Base-by-base conservation (phyloP, 176 grass and related monocot species). In the Cenchrus fungigraminus region DNA sequence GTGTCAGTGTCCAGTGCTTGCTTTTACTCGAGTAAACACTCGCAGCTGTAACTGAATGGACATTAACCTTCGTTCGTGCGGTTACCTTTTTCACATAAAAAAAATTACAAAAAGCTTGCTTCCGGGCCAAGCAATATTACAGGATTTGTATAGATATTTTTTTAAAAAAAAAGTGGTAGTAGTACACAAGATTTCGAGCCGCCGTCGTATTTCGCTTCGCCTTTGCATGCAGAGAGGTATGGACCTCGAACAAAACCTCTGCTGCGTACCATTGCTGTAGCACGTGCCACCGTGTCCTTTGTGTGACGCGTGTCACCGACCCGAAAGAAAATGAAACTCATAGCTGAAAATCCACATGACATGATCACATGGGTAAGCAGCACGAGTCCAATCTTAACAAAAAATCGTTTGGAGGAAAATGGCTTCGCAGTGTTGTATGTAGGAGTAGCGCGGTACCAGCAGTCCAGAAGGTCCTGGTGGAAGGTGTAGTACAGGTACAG, bases 401-500 rank as follows among this genome's bases (percentile, higher is more conserved):
- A 46, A 77, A 62, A 29, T 47, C 56, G 19, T 9, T 13, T 10
- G 40, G 19, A 59, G 6, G 6, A 62, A 78, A 78, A 22, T 29
- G 34, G 34, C 15, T 40, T 40, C 4, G 37, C 37, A 40, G 37
- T 40, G 9, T 28, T 42, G 40, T 9, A 15, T 22, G 40, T 1
- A 1, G 14, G 1, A 0, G 16, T 8, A 10, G 11, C 31, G 9
- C 0, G 5, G 44, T 64, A 65, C 77, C 62, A 32, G 61, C 78
- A 52, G 25, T 67, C 78, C 16, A 67, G 78, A 79, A 66, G 46
- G 46, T 52, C 51, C 77, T 34, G 13, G 45, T 34, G 13, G 45
- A 79, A 79, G 1, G 4, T 6, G 12, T 6, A 25, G 3, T 2
- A 65, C 22, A 25, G 25, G 25, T 29, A 64, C 12, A 74, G 10